A percentile compares a stretch with the other conserved stretches of the same genome.
Conservation (phyloP, 345 rosid genomes). For the Physaria fendleri region DNA sequence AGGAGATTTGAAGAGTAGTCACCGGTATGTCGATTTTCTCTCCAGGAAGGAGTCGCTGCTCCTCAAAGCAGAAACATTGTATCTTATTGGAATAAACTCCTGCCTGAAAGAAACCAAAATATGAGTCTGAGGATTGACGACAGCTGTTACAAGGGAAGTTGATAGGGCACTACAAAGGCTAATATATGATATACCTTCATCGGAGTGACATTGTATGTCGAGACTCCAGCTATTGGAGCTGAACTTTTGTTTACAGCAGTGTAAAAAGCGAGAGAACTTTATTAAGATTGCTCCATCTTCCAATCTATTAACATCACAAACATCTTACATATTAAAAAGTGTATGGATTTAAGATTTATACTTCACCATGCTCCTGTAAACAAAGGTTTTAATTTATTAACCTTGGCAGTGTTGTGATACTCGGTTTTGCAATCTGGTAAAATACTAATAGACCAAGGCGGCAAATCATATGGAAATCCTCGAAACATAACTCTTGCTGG, state of each 20-base stretch:
- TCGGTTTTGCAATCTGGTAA: no score
- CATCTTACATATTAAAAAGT: no score
- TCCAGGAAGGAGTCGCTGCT: slow-evolving; percentile 94
- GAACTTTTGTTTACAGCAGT: slow-evolving; percentile 82
- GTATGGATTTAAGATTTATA: no score
- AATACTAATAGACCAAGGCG: no score
- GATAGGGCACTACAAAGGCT: not conserved
- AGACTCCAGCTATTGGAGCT: slow-evolving; percentile 70
- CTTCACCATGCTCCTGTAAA: no score
- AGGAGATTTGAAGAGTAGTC: slow-evolving; percentile 14
- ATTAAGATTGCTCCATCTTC: no score
- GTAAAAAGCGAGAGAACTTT: slow-evolving; percentile 94
- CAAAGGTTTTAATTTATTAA: no score
- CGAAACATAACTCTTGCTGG: no score
- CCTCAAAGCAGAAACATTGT: slow-evolving; percentile 95
- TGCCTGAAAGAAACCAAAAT: slow-evolving; percentile 57
- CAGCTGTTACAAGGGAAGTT: not conserved
- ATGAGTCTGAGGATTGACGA: not conserved
- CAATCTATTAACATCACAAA: no score
- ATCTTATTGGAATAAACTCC: slow-evolving; percentile 93
- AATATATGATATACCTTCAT: slow-evolving; percentile 55
- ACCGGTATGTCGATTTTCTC: slow-evolving; percentile 98
- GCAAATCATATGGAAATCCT: no score
- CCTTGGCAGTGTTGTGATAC: no score
- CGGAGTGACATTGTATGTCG: slow-evolving; percentile 89